These are phyloP conservation scores for Claviceps purpurea DNA, from an alignment of 2,329 filamentous ascomycete species.

Conservation along the genomic window DNA sequence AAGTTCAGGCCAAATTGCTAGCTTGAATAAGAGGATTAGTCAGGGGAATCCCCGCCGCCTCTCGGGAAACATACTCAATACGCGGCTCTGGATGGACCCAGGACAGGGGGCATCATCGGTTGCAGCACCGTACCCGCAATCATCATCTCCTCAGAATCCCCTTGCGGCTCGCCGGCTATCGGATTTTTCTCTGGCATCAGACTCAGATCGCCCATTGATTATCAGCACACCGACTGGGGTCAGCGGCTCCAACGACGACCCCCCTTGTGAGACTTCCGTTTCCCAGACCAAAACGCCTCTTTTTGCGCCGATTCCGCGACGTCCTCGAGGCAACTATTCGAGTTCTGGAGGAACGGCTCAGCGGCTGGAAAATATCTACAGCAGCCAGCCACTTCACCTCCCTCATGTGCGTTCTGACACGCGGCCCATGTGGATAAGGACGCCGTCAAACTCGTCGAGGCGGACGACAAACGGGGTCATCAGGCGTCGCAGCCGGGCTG, in stretches of 20 bases:
- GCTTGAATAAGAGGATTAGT: conserved; percentile 23
- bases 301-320: conserved; percentile 38
- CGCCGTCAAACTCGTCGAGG: conserved; percentile 20
- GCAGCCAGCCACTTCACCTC: conserved; percentile 13
- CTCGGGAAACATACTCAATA: conserved; percentile 26
- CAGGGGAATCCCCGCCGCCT: conserved; percentile 26
- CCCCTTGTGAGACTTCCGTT: conserved; percentile 20
- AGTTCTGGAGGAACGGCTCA: conserved; percentile 32
- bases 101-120: neutral
- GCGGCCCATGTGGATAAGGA: conserved; percentile 22
- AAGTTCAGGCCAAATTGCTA: conserved; percentile 25
- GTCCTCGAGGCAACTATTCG: conserved; percentile 26
- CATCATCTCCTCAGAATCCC: neutral
- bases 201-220: conserved; percentile 41
- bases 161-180: neutral
- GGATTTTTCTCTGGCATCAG: conserved; percentile 8
- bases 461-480: conserved; percentile 29
- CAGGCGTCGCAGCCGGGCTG: conserved; percentile 40
- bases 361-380: conserved; percentile 43
- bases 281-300: conserved; percentile 30
- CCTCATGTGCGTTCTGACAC: conserved; percentile 7
- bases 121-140: neutral
- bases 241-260: conserved; percentile 38
- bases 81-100: conserved; percentile 3
- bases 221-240: conserved; percentile 47